Percentiles rank a stretch among this genome's conserved stretches.
phyloP scores from a whole-genome alignment of 805 yeast species.

The Lipomyces kockii region DNA sequence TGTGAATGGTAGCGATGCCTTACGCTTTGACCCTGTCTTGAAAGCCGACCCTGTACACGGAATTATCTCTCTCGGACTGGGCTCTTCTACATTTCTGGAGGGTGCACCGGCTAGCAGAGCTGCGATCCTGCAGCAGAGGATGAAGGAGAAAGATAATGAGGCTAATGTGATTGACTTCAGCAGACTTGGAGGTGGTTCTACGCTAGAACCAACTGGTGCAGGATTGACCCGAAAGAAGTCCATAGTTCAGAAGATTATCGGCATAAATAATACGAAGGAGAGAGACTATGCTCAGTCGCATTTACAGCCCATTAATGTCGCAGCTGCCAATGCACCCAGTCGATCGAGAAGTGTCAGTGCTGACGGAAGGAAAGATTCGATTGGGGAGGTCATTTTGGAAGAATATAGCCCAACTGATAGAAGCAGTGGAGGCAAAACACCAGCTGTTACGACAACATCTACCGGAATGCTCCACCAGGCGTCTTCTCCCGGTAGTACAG shows the following conservation, averaged over 20 bases:
- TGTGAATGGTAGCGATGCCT: constrained; percentile 1
- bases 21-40: constrained; percentile 64
- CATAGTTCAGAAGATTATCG: constrained; percentile 66
- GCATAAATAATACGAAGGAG: constrained; percentile 40
- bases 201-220: constrained; percentile 45
- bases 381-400: constrained; percentile 1
- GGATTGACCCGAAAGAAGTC: constrained; percentile 82
- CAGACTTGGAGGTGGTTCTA: constrained; percentile 27
- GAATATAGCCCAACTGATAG: background rate
- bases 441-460: background rate
- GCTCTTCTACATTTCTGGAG: constrained; percentile 88
- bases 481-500: constrained; percentile 30
- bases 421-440: background rate
- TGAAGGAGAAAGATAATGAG: constrained; percentile 15
- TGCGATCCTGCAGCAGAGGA: constrained; percentile 34
- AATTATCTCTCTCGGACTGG: constrained; percentile 81
- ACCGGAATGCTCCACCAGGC: constrained; percentile 27
- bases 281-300: constrained; percentile 20
- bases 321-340: background rate
- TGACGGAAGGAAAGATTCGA: background rate
- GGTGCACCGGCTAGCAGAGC: constrained; percentile 85
- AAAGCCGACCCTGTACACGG: constrained; percentile 84
- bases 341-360: background rate
- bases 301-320: constrained; percentile 14
- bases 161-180: constrained; percentile 24